Evolutionary conservation across 2,329 filamentous ascomycete genomes (phyloP), one percentile per base, ranked within the genome.

Genomic region (Chaetomium globosum): DNA sequence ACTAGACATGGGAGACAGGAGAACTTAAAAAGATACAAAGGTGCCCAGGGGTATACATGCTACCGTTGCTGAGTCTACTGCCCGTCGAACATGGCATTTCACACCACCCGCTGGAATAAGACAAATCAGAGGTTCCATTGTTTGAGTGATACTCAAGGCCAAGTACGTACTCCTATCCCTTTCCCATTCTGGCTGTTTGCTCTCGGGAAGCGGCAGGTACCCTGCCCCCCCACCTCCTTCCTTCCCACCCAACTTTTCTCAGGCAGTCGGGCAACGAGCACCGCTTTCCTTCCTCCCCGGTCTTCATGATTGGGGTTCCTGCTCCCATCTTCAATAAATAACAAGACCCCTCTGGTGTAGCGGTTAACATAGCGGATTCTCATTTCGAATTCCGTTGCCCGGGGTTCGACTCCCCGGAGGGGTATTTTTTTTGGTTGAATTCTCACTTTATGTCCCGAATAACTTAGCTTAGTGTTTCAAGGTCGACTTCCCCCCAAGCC

Each of bases 361-460:
- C 66, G 63, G 66, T 67, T 65, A 65, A 67, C 66, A 65, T 67
- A 65, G 51, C 63, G 66, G 66, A 65, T 67, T 65, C 66, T 67
- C 65, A 67, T 55, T 7, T 39, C 3, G 43, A 10, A 54, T 57
- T 65, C 66, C 66, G 63, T 65, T 67, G 66, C 66, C 56, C 63
- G 56, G 66, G 66, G 66, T 67, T 63, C 66, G 56, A 65, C 63
- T 65, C 66, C 66, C 63, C 56, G 63, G 63, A 61, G 63, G 63
- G 63, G 56, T 65, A 55, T n/a, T 6, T n/a, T 1, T 39, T 54
- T 65, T 59, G 56, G 33, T 21, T 12, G 1, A 23, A 23, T 9
- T 48, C 10, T 9, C 46, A 43, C 46, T 12, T 48, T 48, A 10
- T 23, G 8, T n/a, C 46, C 46, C 19, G 2, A 48, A 43, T n/a